Conservation (phyloP, 345 rosid genomes). For the Syzygium oleosum region DNA sequence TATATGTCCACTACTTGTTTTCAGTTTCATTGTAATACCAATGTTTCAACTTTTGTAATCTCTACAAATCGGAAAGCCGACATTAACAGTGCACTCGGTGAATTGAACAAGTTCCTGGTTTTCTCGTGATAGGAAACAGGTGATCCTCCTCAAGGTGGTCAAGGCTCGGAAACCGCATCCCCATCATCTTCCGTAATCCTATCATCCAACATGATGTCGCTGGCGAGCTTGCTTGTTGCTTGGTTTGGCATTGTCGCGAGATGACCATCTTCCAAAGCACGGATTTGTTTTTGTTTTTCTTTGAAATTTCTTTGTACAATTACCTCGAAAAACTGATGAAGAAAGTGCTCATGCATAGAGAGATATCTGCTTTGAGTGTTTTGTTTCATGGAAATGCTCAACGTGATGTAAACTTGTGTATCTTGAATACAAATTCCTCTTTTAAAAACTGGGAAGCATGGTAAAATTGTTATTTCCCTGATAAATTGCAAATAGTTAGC, state of each 20-base stretch:
- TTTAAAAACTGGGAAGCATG: too few species aligned
- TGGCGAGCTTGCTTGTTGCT: background rate
- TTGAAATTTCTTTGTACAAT: background rate
- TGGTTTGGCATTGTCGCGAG: background rate
- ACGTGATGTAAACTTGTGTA: background rate
- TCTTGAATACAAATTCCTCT: background rate
- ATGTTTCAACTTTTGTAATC: background rate
- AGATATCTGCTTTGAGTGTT: background rate
- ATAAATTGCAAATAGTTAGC: too few species aligned
- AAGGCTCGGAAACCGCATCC: background rate
- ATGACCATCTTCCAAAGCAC: background rate
- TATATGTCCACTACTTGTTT: background rate
- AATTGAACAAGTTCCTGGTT: background rate
- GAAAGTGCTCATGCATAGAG: background rate
- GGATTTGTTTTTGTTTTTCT: background rate
- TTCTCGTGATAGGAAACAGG: background rate
- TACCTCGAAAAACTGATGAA: background rate
- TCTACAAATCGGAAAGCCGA: background rate
- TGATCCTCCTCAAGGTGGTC: background rate
- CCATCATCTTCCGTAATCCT: background rate
- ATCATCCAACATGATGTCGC: background rate
- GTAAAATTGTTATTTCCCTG: too few species aligned
- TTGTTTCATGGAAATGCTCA: background rate
- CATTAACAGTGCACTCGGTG: accelerated
- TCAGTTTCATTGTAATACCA: background rate